phyloP scores from a whole-genome alignment of 2,329 filamentous ascomycete species.

The Aspergillus fructus region DNA sequence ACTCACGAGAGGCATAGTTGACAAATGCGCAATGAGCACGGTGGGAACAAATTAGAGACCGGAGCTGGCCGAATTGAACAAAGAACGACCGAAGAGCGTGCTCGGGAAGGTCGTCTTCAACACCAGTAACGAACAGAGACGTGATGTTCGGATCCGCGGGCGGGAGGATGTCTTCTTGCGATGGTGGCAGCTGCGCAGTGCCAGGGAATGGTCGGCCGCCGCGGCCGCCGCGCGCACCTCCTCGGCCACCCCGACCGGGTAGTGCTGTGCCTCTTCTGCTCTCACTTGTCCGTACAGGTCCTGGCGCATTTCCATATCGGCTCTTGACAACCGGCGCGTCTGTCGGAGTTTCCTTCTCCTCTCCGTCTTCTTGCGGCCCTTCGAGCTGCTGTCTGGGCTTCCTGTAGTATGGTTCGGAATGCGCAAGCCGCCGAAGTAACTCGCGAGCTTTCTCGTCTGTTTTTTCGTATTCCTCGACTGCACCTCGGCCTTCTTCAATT shows the following conservation, averaged over 20 bases:
- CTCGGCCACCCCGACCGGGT: slow-evolving; percentile 50
- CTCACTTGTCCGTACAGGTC: slow-evolving; percentile 73
- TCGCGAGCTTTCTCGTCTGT: slow-evolving; percentile 96
- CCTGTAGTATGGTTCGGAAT: slow-evolving; percentile 92
- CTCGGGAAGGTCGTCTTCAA: slow-evolving; percentile 95
- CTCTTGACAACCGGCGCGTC: slow-evolving; percentile 44
- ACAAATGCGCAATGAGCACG: slow-evolving; percentile 96
- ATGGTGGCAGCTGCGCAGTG: slow-evolving; percentile 72
- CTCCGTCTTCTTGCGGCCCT: slow-evolving; percentile 44
- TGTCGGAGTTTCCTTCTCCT: slow-evolving; percentile 35
- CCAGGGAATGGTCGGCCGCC: slow-evolving; percentile 64
- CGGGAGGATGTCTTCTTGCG: slow-evolving; percentile 80
- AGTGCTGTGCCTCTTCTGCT: slow-evolving; percentile 41
- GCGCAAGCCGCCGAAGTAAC: slow-evolving; percentile 76
- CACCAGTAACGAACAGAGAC: slow-evolving; percentile 89
- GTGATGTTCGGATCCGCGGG: slow-evolving; percentile 83
- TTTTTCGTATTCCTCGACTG: slow-evolving; percentile 89
- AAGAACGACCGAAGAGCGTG: slow-evolving; percentile 90
- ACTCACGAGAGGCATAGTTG: slow-evolving; percentile 83
- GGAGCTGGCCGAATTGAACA: slow-evolving; percentile 81
- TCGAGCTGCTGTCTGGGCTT: slow-evolving; percentile 76
- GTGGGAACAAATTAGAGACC: slow-evolving; percentile 92
- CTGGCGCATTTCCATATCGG: slow-evolving; percentile 50
- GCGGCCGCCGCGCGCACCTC: slow-evolving; percentile 46
- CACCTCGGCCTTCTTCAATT: slow-evolving; percentile 85